Evolutionary conservation across 2,329 filamentous ascomycete genomes (phyloP), one percentile per base, ranked within the genome.

Genomic region (Aureobasidium sp.): DNA sequence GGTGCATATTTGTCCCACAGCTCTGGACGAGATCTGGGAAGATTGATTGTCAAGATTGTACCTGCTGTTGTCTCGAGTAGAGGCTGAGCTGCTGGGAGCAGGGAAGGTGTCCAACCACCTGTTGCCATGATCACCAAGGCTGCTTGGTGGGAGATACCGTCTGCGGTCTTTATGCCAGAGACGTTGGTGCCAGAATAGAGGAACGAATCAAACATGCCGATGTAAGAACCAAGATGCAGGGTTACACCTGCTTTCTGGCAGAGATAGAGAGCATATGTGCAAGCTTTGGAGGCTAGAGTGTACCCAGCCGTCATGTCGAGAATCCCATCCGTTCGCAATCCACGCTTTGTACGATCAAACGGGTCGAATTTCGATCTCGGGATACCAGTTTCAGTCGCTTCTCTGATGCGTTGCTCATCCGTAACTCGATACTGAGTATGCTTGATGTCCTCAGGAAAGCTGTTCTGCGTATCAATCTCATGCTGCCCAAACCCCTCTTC

Each of bases 51-150:
- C 0, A 74, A 72, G 3, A 82, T 76, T 0, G 74, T 76, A 0
- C 79, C 79, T 0, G 74, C 77, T 0, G 80, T 81, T 0, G 79
- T 75, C 66, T 82, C 79, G n/a, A 75, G 73, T 0, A 82, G 66
- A 0, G 69, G 68, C 1, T 70, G 61, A 13, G 67, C 53, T 66
- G n/a, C 44, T 48, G 42, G 71, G 57, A 61, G 16, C 11, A 48
- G 62, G n/a, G 48, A 62, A 5, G 68, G 64, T 10, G 68, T 70
- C 70, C 70, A 72, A 4, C 67, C 70, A 2, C 70, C 70, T 3
- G 65, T 62, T 34, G 68, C 67, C 10, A 71, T 44, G 41, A 72
- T 61, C 16, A 70, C 64, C 11, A 66, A 50, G 30, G 68, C 64
- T n/a, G 67, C 68, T n/a, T 57, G 14, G 36, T 66, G 57, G 5